Conservation (phyloP, 352 stramenopile genomes). For the Phytopythium sindhum region DNA sequence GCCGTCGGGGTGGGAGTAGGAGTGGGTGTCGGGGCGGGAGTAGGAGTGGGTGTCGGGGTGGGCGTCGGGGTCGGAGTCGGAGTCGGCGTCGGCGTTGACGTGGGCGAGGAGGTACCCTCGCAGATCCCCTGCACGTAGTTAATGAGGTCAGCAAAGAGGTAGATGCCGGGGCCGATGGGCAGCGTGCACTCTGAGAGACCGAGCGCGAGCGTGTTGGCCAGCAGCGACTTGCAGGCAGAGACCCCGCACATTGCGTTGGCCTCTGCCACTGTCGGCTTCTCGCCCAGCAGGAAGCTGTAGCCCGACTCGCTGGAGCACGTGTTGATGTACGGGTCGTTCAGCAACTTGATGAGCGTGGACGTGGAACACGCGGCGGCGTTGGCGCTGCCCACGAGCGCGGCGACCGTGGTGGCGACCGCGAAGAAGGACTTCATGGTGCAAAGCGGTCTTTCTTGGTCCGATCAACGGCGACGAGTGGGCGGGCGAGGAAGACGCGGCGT, state of each 20-base stretch:
- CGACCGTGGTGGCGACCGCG: conserved; percentile 8
- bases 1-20: conserved; percentile 4
- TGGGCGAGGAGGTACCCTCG: not conserved
- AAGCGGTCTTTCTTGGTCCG: not conserved
- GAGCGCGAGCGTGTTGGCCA: conserved; percentile 14
- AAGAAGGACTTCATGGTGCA: conserved; percentile 26
- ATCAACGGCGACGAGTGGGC: no score
- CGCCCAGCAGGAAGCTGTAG: conserved; percentile 24
- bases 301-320: conserved; percentile 22
- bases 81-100: conserved; percentile 16
- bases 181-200: conserved; percentile 24
- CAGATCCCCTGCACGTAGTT: conserved; percentile 22
- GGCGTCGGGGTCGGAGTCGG: conserved; percentile 5
- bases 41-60: not conserved
- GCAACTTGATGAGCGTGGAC: conserved; percentile 13
- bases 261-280: conserved; percentile 13
- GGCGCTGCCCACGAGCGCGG: conserved; percentile 15
- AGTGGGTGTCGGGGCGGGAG: not conserved
- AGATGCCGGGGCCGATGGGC: conserved; percentile 24
- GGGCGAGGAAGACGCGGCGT: not conserved
- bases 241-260: conserved; percentile 22
- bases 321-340: conserved; percentile 24
- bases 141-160: conserved; percentile 21
- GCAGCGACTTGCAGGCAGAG: conserved; percentile 17
- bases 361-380: conserved; percentile 19